These are phyloP conservation scores for Taiwanofungus camphoratus DNA, from an alignment of 1,284 basidiomycete species.

Conservation along the genomic window DNA sequence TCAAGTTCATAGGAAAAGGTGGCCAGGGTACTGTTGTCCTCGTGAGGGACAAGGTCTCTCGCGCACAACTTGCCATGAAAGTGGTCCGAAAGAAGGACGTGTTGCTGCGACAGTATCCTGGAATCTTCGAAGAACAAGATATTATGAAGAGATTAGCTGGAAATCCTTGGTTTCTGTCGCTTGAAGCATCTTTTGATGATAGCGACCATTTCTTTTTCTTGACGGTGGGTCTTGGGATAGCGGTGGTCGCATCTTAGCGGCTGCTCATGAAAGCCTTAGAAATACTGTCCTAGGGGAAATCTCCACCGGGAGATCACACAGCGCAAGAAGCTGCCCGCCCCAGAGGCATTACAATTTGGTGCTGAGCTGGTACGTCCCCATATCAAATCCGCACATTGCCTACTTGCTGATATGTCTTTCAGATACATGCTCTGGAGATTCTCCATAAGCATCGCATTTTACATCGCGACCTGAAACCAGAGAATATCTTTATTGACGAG, in stretches of 20 bases:
- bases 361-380: conserved; percentile 13
- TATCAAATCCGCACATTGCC: conserved; percentile 18
- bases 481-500: conserved; percentile 18
- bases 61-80: neutral
- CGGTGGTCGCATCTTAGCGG: no score
- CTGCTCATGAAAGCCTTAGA: no score
- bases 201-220: neutral
- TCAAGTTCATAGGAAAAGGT: neutral
- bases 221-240: neutral
- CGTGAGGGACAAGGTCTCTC: neutral
- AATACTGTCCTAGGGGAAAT: neutral
- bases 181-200: neutral
- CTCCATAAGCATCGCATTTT: conserved; percentile 12
- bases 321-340: neutral
- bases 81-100: neutral
- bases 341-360: neutral
- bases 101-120: neutral
- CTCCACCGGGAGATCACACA: neutral
- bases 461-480: conserved; percentile 23
- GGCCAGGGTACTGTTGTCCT: neutral
- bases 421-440: conserved; percentile 17
- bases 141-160: neutral
- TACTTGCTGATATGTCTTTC: neutral
- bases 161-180: neutral
- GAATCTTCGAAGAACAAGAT: neutral